Conservation (phyloP, 164 flowering plant species). For the Liquidambar formosana region DNA sequence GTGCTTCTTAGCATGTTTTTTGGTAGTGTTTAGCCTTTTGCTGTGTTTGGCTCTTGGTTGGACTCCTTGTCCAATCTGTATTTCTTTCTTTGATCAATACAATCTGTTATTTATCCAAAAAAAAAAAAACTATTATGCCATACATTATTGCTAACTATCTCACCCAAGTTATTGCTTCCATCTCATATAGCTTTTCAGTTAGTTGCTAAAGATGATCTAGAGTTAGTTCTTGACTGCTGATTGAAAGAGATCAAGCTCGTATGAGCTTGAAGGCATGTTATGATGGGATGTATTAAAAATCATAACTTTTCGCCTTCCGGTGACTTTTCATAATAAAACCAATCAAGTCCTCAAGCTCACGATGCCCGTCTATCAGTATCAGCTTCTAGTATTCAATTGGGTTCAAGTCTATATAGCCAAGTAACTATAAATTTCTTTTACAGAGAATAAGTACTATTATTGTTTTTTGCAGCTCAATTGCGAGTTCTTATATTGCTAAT, state of each 20-base stretch:
- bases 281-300: not conserved
- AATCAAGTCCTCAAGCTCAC: not conserved
- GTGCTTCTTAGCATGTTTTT: too few relatives aligned
- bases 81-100: too few relatives aligned
- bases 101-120: too few relatives aligned
- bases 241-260: not conserved
- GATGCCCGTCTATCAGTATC: too few relatives aligned
- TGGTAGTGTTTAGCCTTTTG: too few relatives aligned
- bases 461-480: not conserved
- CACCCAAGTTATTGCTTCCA: not conserved
- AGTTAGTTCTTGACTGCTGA: too few relatives aligned
- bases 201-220: not conserved
- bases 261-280: not conserved
- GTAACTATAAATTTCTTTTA: not conserved
- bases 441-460: not conserved
- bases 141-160: too few relatives aligned
- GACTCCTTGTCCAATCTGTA: too few relatives aligned
- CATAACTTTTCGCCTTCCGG: not conserved
- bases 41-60: too few relatives aligned
- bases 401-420: not conserved
- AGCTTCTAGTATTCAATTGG: not conserved
- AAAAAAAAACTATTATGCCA: too few relatives aligned
- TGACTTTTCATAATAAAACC: not conserved
- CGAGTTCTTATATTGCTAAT: not conserved
- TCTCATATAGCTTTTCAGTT: not conserved